phyloP scores from a whole-genome alignment of 1,284 basidiomycete genomes.

The Sparassis latifolia region DNA sequence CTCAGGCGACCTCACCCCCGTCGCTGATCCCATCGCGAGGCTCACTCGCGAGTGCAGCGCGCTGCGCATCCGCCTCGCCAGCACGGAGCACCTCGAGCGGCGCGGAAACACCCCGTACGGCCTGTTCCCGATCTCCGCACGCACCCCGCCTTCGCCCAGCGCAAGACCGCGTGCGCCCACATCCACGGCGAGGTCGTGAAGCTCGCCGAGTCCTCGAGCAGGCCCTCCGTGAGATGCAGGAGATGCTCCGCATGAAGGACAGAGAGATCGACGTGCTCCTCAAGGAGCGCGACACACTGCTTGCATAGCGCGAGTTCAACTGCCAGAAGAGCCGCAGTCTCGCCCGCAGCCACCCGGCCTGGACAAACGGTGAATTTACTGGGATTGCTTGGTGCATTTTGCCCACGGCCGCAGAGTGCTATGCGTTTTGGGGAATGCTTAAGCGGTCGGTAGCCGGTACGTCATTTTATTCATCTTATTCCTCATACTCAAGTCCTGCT shows the following conservation, averaged over 20 bases:
- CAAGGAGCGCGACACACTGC: constrained; percentile 34
- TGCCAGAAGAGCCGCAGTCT: constrained; percentile 18
- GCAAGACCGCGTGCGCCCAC: constrained; percentile 49
- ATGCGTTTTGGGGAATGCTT: too few relatives aligned
- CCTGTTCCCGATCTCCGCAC: too few relatives aligned
- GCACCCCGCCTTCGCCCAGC: constrained; percentile 38
- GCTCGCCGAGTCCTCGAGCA: constrained; percentile 57
- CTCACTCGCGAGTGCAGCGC: constrained; percentile 35
- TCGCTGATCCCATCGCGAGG: constrained; percentile 29
- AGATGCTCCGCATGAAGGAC: constrained; percentile 25
- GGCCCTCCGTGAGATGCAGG: constrained; percentile 31
- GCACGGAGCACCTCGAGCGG: constrained; percentile 26
- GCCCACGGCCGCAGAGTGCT: too few relatives aligned
- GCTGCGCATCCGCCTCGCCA: constrained; percentile 45
- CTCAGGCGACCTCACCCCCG: constrained; percentile 22
- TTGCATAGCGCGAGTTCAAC: constrained; percentile 23
- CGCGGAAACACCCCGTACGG: constrained; percentile 16
- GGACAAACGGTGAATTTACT: too few relatives aligned
- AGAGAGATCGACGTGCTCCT: constrained; percentile 50
- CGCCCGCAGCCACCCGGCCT: too few relatives aligned
- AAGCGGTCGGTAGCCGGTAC: too few relatives aligned
- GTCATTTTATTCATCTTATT: too few relatives aligned
- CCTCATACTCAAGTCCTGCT: too few relatives aligned
- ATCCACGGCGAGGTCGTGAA: constrained; percentile 48
- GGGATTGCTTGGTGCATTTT: too few relatives aligned